Percentiles rank a stretch among this genome's conserved stretches.
phyloP scores from a whole-genome alignment of 2,329 filamentous ascomycete genomes.

The Beauveria varroae region DNA sequence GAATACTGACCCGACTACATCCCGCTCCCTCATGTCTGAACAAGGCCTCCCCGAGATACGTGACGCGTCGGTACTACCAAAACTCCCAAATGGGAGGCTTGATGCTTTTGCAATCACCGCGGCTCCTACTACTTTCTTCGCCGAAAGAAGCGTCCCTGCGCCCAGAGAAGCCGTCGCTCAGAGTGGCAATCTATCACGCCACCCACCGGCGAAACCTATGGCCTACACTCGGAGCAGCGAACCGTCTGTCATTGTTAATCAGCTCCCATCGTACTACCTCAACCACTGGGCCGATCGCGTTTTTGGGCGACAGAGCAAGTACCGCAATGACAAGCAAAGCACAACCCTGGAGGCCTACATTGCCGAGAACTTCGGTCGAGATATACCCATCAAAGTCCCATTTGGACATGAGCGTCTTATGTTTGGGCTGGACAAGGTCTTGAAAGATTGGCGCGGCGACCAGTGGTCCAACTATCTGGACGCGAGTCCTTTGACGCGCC shows the following conservation, averaged over 20 bases:
- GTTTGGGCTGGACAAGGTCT: neutral
- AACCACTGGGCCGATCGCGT: neutral
- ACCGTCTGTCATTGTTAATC: no score
- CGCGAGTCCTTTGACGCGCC: neutral
- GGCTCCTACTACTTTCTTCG: no score
- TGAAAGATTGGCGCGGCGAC: neutral
- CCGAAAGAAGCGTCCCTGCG: no score
- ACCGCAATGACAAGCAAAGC: neutral
- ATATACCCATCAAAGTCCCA: neutral
- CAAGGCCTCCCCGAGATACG: neutral
- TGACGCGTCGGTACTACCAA: neutral
- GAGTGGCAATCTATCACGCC: no score
- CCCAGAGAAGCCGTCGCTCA: no score
- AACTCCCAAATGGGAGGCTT: neutral
- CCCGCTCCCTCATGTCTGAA: neutral
- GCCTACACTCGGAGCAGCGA: no score
- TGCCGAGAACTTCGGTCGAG: neutral
- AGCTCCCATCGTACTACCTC: neutral
- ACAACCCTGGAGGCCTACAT: neutral
- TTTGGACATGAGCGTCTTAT: neutral
- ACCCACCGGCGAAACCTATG: no score
- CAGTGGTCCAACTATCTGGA: neutral
- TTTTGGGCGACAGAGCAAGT: neutral
- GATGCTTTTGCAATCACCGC: no score
- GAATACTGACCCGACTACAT: neutral